phyloP scores from a whole-genome alignment of 1,284 basidiomycete species.

The Kwoniella shivajii region DNA sequence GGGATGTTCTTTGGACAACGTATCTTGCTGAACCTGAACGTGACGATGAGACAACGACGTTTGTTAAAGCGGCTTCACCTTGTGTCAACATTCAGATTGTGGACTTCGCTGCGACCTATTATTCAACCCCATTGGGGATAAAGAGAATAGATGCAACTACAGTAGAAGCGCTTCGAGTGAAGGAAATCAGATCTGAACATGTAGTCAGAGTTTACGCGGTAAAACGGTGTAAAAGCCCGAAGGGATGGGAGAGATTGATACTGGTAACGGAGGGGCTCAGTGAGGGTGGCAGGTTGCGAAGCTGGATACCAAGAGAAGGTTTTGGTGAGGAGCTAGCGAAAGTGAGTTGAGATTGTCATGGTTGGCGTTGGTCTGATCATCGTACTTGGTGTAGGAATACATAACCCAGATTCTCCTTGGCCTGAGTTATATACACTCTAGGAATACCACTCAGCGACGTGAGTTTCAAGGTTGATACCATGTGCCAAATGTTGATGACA shows the following conservation, averaged over 20 bases:
- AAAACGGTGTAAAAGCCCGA: slow-evolving; percentile 45
- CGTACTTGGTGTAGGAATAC: slow-evolving; percentile 35
- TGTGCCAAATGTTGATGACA: background rate
- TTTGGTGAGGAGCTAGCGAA: slow-evolving; percentile 46
- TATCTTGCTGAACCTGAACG: slow-evolving; percentile 47
- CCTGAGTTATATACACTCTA: slow-evolving; percentile 42
- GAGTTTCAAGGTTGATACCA: slow-evolving; percentile 3
- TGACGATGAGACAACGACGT: slow-evolving; percentile 36
- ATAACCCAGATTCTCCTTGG: slow-evolving; percentile 47
- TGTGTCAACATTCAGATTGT: slow-evolving; percentile 45
- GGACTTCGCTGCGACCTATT: slow-evolving; percentile 51
- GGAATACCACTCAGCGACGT: slow-evolving; percentile 49
- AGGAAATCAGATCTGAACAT: slow-evolving; percentile 37
- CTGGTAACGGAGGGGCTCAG: slow-evolving; percentile 41
- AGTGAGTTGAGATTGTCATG: slow-evolving; percentile 23
- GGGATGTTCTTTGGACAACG: slow-evolving; percentile 48
- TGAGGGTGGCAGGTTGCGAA: slow-evolving; percentile 44
- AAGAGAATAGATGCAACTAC: slow-evolving; percentile 46
- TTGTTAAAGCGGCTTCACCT: slow-evolving; percentile 57
- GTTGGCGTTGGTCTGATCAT: background rate
- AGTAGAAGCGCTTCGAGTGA: slow-evolving; percentile 37
- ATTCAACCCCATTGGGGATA: slow-evolving; percentile 41
- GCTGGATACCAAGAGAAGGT: slow-evolving; percentile 44
- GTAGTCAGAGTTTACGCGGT: slow-evolving; percentile 42
- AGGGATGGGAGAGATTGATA: slow-evolving; percentile 49